Base-by-base conservation (phyloP, 495 filamentous ascomycete species). In the Trichoderma erinaceum region DNA sequence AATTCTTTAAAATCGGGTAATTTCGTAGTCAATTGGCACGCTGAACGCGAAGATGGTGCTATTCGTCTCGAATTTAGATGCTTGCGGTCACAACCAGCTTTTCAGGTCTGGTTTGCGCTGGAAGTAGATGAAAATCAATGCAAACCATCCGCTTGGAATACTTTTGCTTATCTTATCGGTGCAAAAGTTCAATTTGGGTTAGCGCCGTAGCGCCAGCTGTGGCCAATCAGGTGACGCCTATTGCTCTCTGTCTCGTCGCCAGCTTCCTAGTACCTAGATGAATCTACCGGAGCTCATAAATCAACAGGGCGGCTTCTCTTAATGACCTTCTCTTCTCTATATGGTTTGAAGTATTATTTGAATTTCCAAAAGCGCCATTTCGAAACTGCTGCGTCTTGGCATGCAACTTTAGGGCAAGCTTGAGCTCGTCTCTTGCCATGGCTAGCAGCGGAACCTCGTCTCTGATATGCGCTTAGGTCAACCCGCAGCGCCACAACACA, bases 81-180 rank as follows among this genome's bases (percentile, higher is more conserved):
- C 4, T 67, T 32, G 56, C n/a, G 12, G 56, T 61, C 56, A 15
- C 12, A 32, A 15, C 8, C 25, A 15, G 29, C 8, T 32, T 61
- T 61, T 61, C 35, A 16, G 2, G 15, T 12, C 11, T 32, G 27
- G 8, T 32, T 11, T 13, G 56, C 56, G 56, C 56, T 18, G 5
- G 21, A 56, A 11, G 13, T 18, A 32, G 25, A 3, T 1, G 56
- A 61, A 61, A 21, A 21, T 21, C 8, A 29, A 18, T 16, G 0
- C 8, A 61, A 32, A 4, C 3, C 16, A 32, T 15, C 56, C 21
- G 10, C 50, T 27, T 25, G 4, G 13, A 56, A 52, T 52, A 52
- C 48, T 52, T 61, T 61, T 61, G 27, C 56, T 61, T 61, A 61
- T 61, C 56, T 61, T 61, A 61, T 61, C 56, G 25, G 25, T 2